These are phyloP conservation scores for Cichorium intybus DNA, from an alignment of 140 eudicot genomes.

Conservation along the genomic window DNA sequence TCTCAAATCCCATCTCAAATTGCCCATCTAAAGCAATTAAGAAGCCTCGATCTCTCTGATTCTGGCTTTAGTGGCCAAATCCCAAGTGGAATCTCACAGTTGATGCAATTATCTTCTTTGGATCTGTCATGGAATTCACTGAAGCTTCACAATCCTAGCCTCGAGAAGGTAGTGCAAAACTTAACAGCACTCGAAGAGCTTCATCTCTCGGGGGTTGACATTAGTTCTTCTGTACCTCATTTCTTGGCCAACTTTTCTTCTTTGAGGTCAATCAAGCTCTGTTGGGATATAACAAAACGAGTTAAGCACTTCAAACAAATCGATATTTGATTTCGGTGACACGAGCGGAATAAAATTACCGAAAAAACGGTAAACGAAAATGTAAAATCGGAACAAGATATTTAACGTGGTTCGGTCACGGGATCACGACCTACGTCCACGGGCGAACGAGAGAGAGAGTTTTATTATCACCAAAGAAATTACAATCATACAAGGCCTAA, in stretches of 20 bases:
- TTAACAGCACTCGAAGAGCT: neutral
- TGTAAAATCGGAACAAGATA: too few species aligned
- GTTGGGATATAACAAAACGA: too few species aligned
- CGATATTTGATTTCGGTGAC: too few species aligned
- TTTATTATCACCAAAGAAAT: too few species aligned
- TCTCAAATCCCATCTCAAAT: slow-evolving; percentile 17
- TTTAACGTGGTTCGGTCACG: too few species aligned
- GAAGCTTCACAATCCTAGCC: slow-evolving; percentile 12
- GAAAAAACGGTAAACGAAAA: too few species aligned
- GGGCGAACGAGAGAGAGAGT: too few species aligned
- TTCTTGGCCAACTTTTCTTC: slow-evolving; percentile 15
- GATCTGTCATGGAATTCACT: slow-evolving; percentile 15
- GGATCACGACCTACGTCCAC: too few species aligned
- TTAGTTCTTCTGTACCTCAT: slow-evolving; percentile 18
- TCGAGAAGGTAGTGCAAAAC: slow-evolving; percentile 7
- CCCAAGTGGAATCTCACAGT: slow-evolving; percentile 8
- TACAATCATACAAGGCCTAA: too few species aligned
- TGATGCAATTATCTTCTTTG: slow-evolving; percentile 9
- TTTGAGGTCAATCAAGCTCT: slow-evolving; percentile 4
- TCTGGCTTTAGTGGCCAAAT: slow-evolving; percentile 17
- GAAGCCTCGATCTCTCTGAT: slow-evolving; percentile 16
- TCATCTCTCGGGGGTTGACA: slow-evolving; percentile 1
- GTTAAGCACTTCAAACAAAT: too few species aligned
- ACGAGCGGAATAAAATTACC: too few species aligned
- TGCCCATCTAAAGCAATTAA: slow-evolving; percentile 5